Percentiles rank a stretch among this genome's conserved stretches.
phyloP scores from a whole-genome alignment of 805 yeast genomes.

The Lachancea quebecensis region DNA sequence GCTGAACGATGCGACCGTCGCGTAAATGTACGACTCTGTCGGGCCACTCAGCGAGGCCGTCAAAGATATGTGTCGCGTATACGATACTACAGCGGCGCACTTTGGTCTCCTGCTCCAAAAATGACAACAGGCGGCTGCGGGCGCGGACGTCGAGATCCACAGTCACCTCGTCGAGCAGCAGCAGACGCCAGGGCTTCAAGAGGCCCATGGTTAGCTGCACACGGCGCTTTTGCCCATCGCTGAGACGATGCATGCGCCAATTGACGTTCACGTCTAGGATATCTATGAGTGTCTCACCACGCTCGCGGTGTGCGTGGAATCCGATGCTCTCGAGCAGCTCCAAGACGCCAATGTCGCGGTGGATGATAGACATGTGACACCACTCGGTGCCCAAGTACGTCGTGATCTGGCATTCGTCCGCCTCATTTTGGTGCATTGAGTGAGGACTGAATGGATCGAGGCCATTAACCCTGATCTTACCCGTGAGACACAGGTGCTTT shows the following conservation, averaged over 20 bases:
- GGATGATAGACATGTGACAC: conserved; percentile 87
- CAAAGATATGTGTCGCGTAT: conserved; percentile 95
- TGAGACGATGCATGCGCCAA: conserved; percentile 89
- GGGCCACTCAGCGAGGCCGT: conserved; percentile 90
- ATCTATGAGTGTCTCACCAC: conserved; percentile 69
- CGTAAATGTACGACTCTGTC: conserved; percentile 72
- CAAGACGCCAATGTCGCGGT: conserved; percentile 84
- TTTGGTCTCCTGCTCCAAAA: conserved; percentile 67
- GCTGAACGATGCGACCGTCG: conserved; percentile 48
- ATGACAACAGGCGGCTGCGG: conserved; percentile 63
- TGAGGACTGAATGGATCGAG: conserved; percentile 75
- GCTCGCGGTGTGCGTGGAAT: conserved; percentile 61
- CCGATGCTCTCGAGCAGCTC: conserved; percentile 77
- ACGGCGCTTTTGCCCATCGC: conserved; percentile 93
- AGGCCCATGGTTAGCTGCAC: conserved; percentile 94
- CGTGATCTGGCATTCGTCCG: conserved; percentile 41
- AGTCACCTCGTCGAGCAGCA: conserved; percentile 92
- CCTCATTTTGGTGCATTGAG: conserved; percentile 31
- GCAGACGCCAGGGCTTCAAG: conserved; percentile 79
- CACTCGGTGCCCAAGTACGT: conserved; percentile 96
- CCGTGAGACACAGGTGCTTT: conserved; percentile 73
- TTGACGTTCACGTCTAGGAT: conserved; percentile 77
- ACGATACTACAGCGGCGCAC: conserved; percentile 67
- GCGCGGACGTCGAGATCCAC: conserved; percentile 94
- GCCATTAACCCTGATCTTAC: conserved; percentile 68